Evolutionary conservation across 2,329 filamentous ascomycete species (phyloP), one percentile per base, ranked within the genome.

Genomic region (Exophiala bonariae): DNA sequence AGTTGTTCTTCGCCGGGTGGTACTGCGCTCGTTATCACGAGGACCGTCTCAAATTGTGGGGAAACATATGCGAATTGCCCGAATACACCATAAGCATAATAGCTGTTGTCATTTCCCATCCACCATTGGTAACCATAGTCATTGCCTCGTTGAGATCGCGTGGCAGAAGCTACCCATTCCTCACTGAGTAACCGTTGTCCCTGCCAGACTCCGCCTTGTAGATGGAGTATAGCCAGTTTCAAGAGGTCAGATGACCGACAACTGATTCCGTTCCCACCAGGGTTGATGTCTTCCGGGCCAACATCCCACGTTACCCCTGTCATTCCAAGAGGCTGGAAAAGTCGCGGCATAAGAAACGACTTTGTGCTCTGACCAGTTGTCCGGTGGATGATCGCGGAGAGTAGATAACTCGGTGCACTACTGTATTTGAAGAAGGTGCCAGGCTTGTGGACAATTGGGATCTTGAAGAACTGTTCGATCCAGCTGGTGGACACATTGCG

Each of bases 1-100:
- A 28, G 4, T 6, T 9, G 8, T 14, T 23, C 9, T 41, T 26
- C 38, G 13, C 38, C 38, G n/a, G 16, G 23, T 11, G 19, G 19
- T 18, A 13, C 10, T 16, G 38, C 8, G 17, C 16, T 22, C 11
- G 38, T 41, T 4, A 22, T 41, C 47, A 99, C 91, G 60, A 99
- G 95, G 20, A 99, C 83, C 2, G 93, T 92, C 65, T 99, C 99
- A 79, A 99, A 99, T 66, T 97, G 96, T 42, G 93, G 96, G 67
- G 97, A 99, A 52, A 99, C 93, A 14, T 22, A 22, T 11, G 23
- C 38, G 23, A 41, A 41, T 18, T 41, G 38, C 18, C 38, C 38
- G 16, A 41, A 41, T 14, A 41, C 13, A 11, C 38, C 38, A 30
- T 41, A 28, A 22, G 38, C 38, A 28, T 30, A 30, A 28, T 14